Base-by-base conservation (phyloP, 1,284 basidiomycete species). In the Microbotryum intermedium region DNA sequence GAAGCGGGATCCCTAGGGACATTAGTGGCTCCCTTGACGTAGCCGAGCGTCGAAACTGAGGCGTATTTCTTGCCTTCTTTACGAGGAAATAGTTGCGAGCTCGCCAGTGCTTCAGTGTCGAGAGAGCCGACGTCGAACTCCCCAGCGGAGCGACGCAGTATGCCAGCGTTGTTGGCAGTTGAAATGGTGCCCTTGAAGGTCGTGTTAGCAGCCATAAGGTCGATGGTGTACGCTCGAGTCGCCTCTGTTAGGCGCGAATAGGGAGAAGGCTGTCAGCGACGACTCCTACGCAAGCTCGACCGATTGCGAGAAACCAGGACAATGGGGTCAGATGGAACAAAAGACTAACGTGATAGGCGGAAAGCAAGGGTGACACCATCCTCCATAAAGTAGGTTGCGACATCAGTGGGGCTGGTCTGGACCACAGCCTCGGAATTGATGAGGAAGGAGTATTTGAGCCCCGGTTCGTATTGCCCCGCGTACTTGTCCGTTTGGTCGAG, bases 191-290 rank as follows among this genome's bases (percentile, higher is more conserved):
- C 51, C 20, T 53, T 43, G 50, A 55, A 68, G 50, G 53, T 55
- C 29, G 61, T 57, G 57, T 58, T 9, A 42, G 53, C 66, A 1
- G 44, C 45, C 39, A 68, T 64, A 43, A 66, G 58, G 50, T 68
- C 64, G 30, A 68, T 8, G 18, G 39, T 21, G 18, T 59, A 43
- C 7, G 13, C 23, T 28, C 57, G 66, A 18, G 64, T 54, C 6
- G 59, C 66, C 18, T 20, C 58, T 60, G 53, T 46, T 21, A 4
- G 18, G 25, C 3, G 13, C 1, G 13, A 39, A 39, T 39, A 16
- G 13, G 34, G 34, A 34, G 3, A 39, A 16, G 10, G 16, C 18
- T 13, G 34, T 39, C 10, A 39, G 34, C 3, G 1, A 39, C 10
- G 10, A 2, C 34, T 3, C 34, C 10, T 39, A 6, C 1, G 13